A percentile compares a stretch with the other conserved stretches of the same genome.
Conservation (phyloP, 192 early-diverging fungal genomes). For the Coemansia sp. region DNA sequence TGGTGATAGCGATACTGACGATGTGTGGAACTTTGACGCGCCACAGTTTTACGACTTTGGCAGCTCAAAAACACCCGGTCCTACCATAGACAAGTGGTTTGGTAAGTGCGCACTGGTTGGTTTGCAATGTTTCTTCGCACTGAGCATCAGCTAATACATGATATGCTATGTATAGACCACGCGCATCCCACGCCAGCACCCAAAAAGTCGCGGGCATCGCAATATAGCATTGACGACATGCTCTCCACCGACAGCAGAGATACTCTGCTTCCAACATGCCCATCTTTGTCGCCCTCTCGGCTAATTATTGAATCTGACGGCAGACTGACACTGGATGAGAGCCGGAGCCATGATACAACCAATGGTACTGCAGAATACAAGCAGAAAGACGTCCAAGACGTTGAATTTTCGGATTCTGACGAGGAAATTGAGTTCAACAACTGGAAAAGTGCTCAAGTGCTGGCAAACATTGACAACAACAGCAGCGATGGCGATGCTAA, state of each 20-base stretch:
- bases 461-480: conserved; percentile 8
- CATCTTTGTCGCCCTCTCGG: conserved; percentile 44
- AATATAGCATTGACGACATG: conserved; percentile 17
- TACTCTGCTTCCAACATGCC: conserved; percentile 34
- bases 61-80: conserved; percentile 44
- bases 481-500: background rate
- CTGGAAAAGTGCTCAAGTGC: conserved; percentile 34
- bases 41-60: conserved; percentile 51
- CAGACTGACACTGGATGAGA: conserved; percentile 24
- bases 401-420: conserved; percentile 43
- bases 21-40: conserved; percentile 52
- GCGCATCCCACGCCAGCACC: conserved; percentile 44
- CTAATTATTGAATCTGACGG: conserved; percentile 26
- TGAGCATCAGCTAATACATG: background rate
- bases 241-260: conserved; percentile 27
- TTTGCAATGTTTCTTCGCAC: too few species aligned
- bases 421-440: conserved; percentile 49
- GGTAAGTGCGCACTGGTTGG: conserved; percentile 23
- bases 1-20: conserved; percentile 3
- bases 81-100: conserved; percentile 48
- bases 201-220: conserved; percentile 17
- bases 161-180: conserved; percentile 25
- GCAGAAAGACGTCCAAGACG: conserved; percentile 6
- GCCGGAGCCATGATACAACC: background rate
- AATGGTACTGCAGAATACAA: background rate